Evolutionary conservation across 805 yeast genomes (phyloP).

Genomic region (Candida sithepensis): DNA sequence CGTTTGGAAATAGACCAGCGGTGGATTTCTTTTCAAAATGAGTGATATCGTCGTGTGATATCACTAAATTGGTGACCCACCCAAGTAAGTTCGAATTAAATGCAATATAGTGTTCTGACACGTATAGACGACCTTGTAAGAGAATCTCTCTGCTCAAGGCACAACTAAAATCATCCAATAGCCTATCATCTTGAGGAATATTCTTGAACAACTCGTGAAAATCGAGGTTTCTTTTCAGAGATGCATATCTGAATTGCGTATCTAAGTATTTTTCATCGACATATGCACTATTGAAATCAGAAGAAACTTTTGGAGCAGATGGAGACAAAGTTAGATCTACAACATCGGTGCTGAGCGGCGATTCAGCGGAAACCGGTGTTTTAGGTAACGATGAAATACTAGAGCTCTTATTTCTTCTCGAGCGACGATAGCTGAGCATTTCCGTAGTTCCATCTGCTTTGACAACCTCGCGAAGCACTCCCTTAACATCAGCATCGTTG

Average conservation of each 20-base stretch:
- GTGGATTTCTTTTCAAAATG: conserved; percentile 78
- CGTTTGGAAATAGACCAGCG: conserved; percentile 89
- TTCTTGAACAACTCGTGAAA: conserved; percentile 74
- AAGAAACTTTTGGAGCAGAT: conserved; percentile 10
- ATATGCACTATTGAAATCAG: conserved; percentile 42
- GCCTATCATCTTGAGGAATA: conserved; percentile 63
- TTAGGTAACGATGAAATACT: conserved; percentile 20
- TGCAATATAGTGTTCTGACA: conserved; percentile 74
- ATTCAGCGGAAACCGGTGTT: conserved; percentile 13
- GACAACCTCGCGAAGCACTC: conserved; percentile 17
- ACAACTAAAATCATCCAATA: conserved; percentile 86
- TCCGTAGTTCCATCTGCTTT: conserved; percentile 25
- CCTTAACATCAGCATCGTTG: conserved; percentile 8
- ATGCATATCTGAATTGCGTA: conserved; percentile 62
- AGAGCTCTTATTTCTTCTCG: conserved; percentile 19
- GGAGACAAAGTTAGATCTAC: conserved; percentile 6
- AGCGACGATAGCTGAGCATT: conserved; percentile 28
- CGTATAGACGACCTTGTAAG: conserved; percentile 81
- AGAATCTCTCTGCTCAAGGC: conserved; percentile 84
- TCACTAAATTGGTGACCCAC: conserved; percentile 80
- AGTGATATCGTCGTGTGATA: conserved; percentile 67
- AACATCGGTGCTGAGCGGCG: conserved; percentile 9
- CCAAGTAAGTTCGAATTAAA: conserved; percentile 86
- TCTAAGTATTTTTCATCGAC: conserved; percentile 55
- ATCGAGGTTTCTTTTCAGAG: conserved; percentile 60